These are phyloP conservation scores for Coemansia sp. DNA, from an alignment of 192 early-diverging fungal species.

Conservation along the genomic window DNA sequence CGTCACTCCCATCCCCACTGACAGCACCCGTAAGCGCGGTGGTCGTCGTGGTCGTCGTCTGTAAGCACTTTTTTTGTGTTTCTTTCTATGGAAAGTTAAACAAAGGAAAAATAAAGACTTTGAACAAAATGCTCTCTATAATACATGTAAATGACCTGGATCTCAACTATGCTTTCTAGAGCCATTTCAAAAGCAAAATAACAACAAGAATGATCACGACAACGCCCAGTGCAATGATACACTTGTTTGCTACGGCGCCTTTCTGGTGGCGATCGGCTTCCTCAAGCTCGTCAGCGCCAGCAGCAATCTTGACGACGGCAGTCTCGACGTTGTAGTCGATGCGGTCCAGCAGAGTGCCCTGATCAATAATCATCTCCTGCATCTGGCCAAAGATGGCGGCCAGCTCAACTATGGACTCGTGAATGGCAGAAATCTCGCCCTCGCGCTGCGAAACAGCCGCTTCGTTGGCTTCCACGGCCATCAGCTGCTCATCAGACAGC, in stretches of 20 bases:
- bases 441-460: slow-evolving; percentile 78
- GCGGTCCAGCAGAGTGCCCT: slow-evolving; percentile 93
- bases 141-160: not conserved
- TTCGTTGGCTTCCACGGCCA: slow-evolving; percentile 74
- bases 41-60: slow-evolving; percentile 99
- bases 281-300: slow-evolving; percentile 79
- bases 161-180: no score
- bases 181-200: slow-evolving; percentile 70
- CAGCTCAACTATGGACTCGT: slow-evolving; percentile 82
- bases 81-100: not conserved
- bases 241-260: slow-evolving; percentile 74
- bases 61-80: slow-evolving; percentile 49
- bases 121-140: not conserved
- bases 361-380: slow-evolving; percentile 95
- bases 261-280: slow-evolving; percentile 80
- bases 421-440: slow-evolving; percentile 89
- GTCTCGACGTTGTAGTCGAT: slow-evolving; percentile 98
- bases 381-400: slow-evolving; percentile 91
- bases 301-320: slow-evolving; percentile 71
- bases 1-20: slow-evolving; percentile 97
- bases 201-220: slow-evolving; percentile 78
- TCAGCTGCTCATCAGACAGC: slow-evolving; percentile 85
- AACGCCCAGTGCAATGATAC: slow-evolving; percentile 75
- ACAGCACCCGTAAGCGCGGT: slow-evolving; percentile 97
- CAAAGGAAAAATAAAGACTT: not conserved